These are phyloP conservation scores for Podaxis pistillaris DNA, from an alignment of 768 basidiomycete genomes.

Conservation along the genomic window DNA sequence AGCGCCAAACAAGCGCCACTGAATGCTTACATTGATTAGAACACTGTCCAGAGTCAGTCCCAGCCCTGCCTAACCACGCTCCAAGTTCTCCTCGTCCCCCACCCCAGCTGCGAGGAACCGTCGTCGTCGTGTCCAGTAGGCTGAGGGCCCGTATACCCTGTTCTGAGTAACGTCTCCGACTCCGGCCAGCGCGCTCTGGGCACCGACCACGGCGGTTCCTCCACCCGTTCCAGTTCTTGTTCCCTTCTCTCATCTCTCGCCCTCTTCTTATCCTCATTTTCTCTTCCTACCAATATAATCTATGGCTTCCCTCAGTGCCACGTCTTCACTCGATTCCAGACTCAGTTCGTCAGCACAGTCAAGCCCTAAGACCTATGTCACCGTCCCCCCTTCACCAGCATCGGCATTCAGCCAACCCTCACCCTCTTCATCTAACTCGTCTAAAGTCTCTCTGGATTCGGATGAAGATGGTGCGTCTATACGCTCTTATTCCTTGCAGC, in stretches of 20 bases:
- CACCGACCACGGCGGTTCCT: constrained; percentile 15
- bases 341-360: constrained; percentile 32
- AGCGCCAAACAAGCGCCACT: constrained; percentile 12
- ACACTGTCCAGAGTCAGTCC: background rate
- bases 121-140: constrained; percentile 15
- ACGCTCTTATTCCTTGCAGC: constrained; percentile 12
- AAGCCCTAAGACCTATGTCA: constrained; percentile 25
- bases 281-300: background rate
- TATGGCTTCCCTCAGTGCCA: constrained; percentile 23
- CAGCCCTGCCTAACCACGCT: constrained; percentile 1
- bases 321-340: constrained; percentile 32
- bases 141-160: constrained; percentile 11
- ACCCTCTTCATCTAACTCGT: constrained; percentile 56
- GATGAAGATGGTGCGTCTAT: constrained; percentile 61
- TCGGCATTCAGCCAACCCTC: constrained; percentile 32
- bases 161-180: background rate
- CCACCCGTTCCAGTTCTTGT: background rate
- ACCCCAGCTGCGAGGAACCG: constrained; percentile 14
- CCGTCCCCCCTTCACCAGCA: constrained; percentile 34
- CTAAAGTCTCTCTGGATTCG: constrained; percentile 49
- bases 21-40: constrained; percentile 3
- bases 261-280: background rate
- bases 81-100: background rate
- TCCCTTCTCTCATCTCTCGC: background rate
- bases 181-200: constrained; percentile 8